These are phyloP conservation scores for Apiospora malaysiana DNA, from an alignment of 2,329 filamentous ascomycete species.

Conservation along the genomic window DNA sequence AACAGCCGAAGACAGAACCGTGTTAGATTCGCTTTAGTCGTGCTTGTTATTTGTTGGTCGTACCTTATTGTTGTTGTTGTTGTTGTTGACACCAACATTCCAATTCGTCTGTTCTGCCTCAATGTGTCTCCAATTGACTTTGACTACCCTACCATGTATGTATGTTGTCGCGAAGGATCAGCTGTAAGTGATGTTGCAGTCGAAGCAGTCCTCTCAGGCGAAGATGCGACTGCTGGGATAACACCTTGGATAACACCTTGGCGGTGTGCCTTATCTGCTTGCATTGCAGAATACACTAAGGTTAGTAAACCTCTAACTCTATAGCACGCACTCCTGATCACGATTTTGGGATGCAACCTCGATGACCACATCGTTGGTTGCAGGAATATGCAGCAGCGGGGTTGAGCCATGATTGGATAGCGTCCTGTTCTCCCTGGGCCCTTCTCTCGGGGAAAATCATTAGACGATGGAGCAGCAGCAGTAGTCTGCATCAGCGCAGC, in stretches of 20 bases:
- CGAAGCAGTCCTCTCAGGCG: not conserved
- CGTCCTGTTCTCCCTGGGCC: not conserved
- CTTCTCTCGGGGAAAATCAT: constrained; percentile 5
- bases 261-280: constrained; percentile 10
- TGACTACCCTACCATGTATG: not conserved
- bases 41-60: not conserved
- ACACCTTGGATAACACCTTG: too few species aligned
- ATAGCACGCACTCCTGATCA: not conserved
- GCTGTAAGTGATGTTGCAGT: constrained; percentile 3
- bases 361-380: not conserved
- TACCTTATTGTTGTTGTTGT: not conserved
- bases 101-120: not conserved
- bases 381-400: not conserved
- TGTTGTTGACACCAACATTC: not conserved
- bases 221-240: not conserved
- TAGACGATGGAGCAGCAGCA: not conserved
- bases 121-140: not conserved
- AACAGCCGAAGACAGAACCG: not conserved
- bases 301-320: not conserved
- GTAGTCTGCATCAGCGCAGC: constrained; percentile 1
- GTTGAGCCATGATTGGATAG: not conserved
- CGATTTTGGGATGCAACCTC: not conserved
- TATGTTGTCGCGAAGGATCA: not conserved
- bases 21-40: not conserved
- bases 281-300: constrained; percentile 7